Base-by-base conservation (phyloP, 495 filamentous ascomycete genomes). In the Aspergillus steynii region DNA sequence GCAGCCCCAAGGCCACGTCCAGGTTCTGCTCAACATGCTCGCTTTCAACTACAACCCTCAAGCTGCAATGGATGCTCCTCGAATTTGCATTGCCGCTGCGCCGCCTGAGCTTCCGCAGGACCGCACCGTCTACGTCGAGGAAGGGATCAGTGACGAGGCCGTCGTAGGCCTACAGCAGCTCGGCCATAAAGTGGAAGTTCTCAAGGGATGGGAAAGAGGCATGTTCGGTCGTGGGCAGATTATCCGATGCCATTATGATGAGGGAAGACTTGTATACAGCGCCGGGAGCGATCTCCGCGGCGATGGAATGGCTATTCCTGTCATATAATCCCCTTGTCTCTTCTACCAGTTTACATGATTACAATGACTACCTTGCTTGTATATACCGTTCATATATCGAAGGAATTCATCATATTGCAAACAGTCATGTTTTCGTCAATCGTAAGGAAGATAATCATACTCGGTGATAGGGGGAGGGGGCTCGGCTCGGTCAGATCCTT, bases 1-100 rank as follows among this genome's bases (percentile, higher is more conserved):
- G 96, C 95, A 99, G 79, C 95, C 95, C 0, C 95, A 98, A 78
- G 95, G 95, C 9, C 95, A 99, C 68, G 91, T 98, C 14, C 95
- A 99, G 74, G 92, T 97, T 2, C 75, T 99, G 55, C 82, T 98
- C 7, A 96, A 96, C 59, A 91, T 96, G 86, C 73, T 96, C 3
- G 86, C 89, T 0, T 96, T 95, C 71, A 85, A 86, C n/a, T 81
- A 90, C 65, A 88, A 85, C 58, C 92, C 93, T 31, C 95, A 99
- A 79, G 87, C 89, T 34, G 94, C 96, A 50, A 80, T 99, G 3
- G 95, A 99, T 69, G 87, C 95, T 32, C 94, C 96, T 42, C 80
- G 95, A 9, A 80, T 98, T 47, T 96, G 92, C 63, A 88, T 94
- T 63, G 89, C 89, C 3, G 86, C 88, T 0, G 84, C 84, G 2